Percentiles rank a stretch among this genome's conserved stretches.
phyloP scores from a whole-genome alignment of 345 rosid species.

The Camelina sativa region DNA sequence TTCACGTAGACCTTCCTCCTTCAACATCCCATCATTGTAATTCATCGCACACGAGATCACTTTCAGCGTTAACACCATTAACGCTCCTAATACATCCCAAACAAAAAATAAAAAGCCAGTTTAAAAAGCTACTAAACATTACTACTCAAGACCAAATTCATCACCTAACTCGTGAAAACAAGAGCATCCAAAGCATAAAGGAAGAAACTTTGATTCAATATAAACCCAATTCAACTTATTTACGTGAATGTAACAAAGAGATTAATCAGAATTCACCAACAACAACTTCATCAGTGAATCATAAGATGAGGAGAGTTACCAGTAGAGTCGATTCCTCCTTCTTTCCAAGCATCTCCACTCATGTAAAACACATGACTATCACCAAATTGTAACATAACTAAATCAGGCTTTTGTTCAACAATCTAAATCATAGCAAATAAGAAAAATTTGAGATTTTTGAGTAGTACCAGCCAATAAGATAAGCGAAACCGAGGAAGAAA shows the following conservation, averaged over 20 bases:
- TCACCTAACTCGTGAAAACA: conserved; percentile 15
- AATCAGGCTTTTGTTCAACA: background rate
- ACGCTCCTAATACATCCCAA: conserved; percentile 61
- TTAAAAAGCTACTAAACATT: conserved; percentile 2
- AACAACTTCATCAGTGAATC: too few species aligned
- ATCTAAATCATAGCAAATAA: background rate
- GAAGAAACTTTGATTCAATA: background rate
- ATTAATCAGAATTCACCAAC: background rate
- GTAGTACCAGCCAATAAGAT: conserved; percentile 88
- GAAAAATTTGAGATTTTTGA: background rate
- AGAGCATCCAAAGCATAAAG: background rate
- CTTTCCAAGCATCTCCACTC: conserved; percentile 99
- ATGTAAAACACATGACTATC: conserved; percentile 93
- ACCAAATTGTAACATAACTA: conserved; percentile 1
- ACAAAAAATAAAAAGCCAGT: background rate
- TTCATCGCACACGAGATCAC: conserved; percentile 88
- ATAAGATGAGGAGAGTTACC: conserved; percentile 51
- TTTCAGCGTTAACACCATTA: conserved; percentile 93
- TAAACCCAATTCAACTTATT: background rate
- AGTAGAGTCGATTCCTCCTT: conserved; percentile 97
- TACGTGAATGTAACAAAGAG: background rate
- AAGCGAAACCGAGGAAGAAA: conserved; percentile 75
- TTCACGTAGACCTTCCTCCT: conserved; percentile 81
- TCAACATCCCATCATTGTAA: conserved; percentile 87
- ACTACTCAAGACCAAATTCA: background rate